These are phyloP conservation scores for Phaeophleospora eucalypticola DNA, from an alignment of 2,329 filamentous ascomycete genomes.

Conservation along the genomic window DNA sequence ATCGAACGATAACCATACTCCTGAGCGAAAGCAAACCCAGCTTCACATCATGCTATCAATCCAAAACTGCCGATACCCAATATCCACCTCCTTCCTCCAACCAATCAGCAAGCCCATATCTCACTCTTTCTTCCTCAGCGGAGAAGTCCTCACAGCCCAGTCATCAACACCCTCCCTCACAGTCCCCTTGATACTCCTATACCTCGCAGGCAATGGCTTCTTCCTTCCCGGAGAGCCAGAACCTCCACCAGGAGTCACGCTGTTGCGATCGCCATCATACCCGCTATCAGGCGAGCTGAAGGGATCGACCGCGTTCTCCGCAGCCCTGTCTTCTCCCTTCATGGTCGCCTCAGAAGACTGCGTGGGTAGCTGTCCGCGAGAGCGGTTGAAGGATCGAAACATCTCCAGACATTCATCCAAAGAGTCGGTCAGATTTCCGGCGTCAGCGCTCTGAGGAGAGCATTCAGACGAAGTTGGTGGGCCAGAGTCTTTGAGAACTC, in stretches of 20 bases:
- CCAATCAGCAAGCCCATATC: slow-evolving; percentile 15
- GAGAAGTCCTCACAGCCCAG: too few relatives aligned
- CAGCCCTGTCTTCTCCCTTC: not conserved
- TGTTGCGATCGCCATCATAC: not conserved
- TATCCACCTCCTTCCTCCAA: not conserved
- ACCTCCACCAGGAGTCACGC: not conserved
- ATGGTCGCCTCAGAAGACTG: not conserved
- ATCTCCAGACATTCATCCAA: slow-evolving; percentile 4
- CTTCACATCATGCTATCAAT: not conserved
- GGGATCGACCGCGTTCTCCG: not conserved
- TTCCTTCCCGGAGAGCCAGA: not conserved
- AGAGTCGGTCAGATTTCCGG: not conserved
- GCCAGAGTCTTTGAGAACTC: not conserved
- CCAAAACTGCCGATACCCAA: not conserved
- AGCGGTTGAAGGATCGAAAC: slow-evolving; percentile 4
- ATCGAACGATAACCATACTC: too few relatives aligned
- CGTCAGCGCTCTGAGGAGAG: not conserved
- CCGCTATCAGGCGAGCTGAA: slow-evolving; percentile 2
- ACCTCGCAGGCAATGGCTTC: slow-evolving; percentile 1
- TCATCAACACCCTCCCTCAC: not conserved
- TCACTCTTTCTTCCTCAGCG: slow-evolving; percentile 13
- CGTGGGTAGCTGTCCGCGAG: not conserved
- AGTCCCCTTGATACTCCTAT: not conserved
- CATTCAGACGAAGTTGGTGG: not conserved
- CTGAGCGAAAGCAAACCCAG: too few relatives aligned